Evolutionary conservation across 345 rosid species (phyloP).

Genomic region (Camelina laxa): DNA sequence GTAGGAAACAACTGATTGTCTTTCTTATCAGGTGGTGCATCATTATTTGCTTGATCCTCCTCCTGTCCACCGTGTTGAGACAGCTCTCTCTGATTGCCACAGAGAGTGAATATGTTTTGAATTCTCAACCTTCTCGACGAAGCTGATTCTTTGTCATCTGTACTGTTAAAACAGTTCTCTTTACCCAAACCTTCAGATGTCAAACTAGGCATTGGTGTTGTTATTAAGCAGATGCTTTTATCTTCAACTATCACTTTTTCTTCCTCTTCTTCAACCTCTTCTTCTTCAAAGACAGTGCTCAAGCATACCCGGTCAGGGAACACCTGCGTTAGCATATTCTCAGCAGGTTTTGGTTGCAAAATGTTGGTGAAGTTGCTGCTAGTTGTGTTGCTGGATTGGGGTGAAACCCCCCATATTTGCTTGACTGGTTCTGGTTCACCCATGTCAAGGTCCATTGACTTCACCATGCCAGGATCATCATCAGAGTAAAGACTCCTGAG

Average conservation of each 20-base stretch:
- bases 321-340: constrained; percentile 48
- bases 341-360: constrained; percentile 46
- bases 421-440: constrained; percentile 68
- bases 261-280: constrained; percentile 77
- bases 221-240: constrained; percentile 56
- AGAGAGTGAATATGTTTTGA: constrained; percentile 88
- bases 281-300: constrained; percentile 95
- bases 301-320: constrained; percentile 63
- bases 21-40: constrained; percentile 19
- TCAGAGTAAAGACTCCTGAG: constrained; percentile 61
- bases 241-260: constrained; percentile 87
- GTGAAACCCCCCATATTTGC: constrained; percentile 46
- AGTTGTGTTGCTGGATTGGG: constrained; percentile 36
- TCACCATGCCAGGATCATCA: constrained; percentile 92
- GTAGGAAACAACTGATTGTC: constrained; percentile 18
- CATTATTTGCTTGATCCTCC: constrained; percentile 40
- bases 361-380: constrained; percentile 41
- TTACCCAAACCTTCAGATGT: constrained; percentile 25
- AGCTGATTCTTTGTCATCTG: constrained; percentile 52
- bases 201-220: constrained; percentile 29
- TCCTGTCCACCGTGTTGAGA: constrained; percentile 62
- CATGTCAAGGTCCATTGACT: constrained; percentile 98
- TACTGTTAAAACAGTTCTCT: constrained; percentile 30
- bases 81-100: constrained; percentile 93
- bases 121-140: constrained; percentile 69